Evolutionary conservation across 345 rosid genomes (phyloP).

Genomic region (Euphorbia peplus): DNA sequence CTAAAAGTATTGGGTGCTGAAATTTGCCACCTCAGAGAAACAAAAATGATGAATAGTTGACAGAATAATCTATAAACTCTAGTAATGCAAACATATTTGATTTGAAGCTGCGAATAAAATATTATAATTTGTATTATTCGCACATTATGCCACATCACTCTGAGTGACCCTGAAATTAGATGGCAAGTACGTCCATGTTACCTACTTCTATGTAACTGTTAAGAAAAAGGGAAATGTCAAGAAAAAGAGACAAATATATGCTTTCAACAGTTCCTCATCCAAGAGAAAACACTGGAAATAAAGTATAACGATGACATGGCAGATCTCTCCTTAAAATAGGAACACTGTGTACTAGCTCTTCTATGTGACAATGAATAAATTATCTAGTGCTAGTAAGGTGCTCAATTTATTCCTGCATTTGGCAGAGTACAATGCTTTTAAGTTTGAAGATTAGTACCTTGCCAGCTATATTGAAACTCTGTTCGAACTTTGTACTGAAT

Average conservation of each 20-base stretch:
- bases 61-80: constrained; percentile 1
- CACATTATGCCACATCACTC: not conserved
- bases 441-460: constrained; percentile 43
- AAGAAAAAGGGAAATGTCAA: constrained; percentile 3
- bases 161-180: not conserved
- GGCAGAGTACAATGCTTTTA: not conserved
- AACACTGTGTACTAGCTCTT: not conserved
- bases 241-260: constrained; percentile 6
- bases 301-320: not conserved
- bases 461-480: constrained; percentile 48
- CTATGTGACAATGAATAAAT: not conserved
- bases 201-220: not conserved
- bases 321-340: not conserved
- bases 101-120: not conserved
- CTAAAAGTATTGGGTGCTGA: not conserved
- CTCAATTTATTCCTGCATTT: not conserved
- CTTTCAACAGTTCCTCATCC: not conserved
- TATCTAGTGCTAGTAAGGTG: constrained; percentile 4
- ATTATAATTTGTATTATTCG: not conserved
- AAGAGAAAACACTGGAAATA: not conserved
- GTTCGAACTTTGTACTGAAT: constrained; percentile 66
- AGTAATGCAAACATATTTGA: not conserved
- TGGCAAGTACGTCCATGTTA: not conserved
- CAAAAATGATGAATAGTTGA: constrained; percentile 1
- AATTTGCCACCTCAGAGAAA: not conserved